Conservation (phyloP, 2,329 filamentous ascomycete genomes). For the Septoria linicola region DNA sequence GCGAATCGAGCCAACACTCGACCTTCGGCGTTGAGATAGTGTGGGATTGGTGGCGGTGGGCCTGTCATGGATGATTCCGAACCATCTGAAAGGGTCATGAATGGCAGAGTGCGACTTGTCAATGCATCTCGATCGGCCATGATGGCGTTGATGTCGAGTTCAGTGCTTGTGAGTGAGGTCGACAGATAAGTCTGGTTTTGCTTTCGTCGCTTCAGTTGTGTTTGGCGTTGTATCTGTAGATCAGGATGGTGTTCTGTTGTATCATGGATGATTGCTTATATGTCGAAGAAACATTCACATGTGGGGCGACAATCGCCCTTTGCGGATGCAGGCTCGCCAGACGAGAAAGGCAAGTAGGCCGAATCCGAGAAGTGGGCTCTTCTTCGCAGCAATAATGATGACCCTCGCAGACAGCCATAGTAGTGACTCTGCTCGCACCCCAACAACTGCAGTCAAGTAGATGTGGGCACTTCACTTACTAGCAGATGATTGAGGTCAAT, state of each 20-base stretch:
- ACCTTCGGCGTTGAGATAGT: constrained; percentile 43
- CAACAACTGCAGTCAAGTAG: no score
- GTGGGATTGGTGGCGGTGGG: constrained; percentile 47
- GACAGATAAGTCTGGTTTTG: no score
- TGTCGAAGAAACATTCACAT: not conserved
- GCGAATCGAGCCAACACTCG: constrained; percentile 51
- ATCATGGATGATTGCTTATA: not conserved
- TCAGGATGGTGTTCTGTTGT: no score
- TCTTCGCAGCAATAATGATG: no score
- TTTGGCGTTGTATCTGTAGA: no score
- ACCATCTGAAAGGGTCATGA: constrained; percentile 52
- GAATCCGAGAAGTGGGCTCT: not conserved
- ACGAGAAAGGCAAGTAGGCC: constrained; percentile 7
- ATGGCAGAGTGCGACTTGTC: constrained; percentile 46
- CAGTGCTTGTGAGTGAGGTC: not conserved
- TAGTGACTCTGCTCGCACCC: no score
- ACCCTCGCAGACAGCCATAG: no score
- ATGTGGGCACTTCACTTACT: no score
- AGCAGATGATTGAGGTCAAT: no score
- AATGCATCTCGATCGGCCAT: constrained; percentile 46
- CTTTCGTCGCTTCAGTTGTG: no score
- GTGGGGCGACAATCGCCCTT: constrained; percentile 6
- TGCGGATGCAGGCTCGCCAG: not conserved
- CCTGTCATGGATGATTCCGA: constrained; percentile 43
- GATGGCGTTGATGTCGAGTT: constrained; percentile 14